Conservation (phyloP, 2,329 filamentous ascomycete species). For the Capronia coronata region DNA sequence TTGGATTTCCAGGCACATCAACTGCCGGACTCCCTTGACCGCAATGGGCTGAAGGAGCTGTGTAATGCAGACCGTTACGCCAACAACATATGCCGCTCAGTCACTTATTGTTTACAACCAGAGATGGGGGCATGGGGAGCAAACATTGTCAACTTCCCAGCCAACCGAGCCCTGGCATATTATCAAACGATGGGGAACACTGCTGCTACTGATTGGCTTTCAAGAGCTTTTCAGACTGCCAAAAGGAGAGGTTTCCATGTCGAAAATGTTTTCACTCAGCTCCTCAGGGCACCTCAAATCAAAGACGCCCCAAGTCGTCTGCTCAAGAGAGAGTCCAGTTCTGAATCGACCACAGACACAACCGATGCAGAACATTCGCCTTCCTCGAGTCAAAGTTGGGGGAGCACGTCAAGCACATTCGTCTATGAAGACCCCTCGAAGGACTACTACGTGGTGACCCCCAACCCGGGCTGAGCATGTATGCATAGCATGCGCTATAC, state of each 20-base stretch:
- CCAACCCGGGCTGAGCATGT: slow-evolving; percentile 5
- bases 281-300: slow-evolving; percentile 1
- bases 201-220: slow-evolving; percentile 15
- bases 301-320: slow-evolving; percentile 7
- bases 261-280: slow-evolving; percentile 8
- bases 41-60: slow-evolving; percentile 4
- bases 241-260: slow-evolving; percentile 19
- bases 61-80: slow-evolving; percentile 16
- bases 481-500: neutral
- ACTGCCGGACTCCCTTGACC: slow-evolving; percentile 3
- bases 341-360: neutral
- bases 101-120: slow-evolving; percentile 23
- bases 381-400: slow-evolving; percentile 1
- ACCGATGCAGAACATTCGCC: neutral
- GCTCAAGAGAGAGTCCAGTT: slow-evolving; percentile 13
- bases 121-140: slow-evolving; percentile 25
- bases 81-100: slow-evolving; percentile 19
- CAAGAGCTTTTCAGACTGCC: slow-evolving; percentile 12
- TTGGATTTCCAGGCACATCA: slow-evolving; percentile 10
- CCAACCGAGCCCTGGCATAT: slow-evolving; percentile 18
- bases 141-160: slow-evolving; percentile 24
- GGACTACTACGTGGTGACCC: slow-evolving; percentile 4
- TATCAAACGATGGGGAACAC: slow-evolving; percentile 15
- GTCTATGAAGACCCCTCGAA: slow-evolving; percentile 10
- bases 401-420: slow-evolving; percentile 7